Conservation (phyloP, 2,329 filamentous ascomycete species). For the Nectriaceae sp. region DNA sequence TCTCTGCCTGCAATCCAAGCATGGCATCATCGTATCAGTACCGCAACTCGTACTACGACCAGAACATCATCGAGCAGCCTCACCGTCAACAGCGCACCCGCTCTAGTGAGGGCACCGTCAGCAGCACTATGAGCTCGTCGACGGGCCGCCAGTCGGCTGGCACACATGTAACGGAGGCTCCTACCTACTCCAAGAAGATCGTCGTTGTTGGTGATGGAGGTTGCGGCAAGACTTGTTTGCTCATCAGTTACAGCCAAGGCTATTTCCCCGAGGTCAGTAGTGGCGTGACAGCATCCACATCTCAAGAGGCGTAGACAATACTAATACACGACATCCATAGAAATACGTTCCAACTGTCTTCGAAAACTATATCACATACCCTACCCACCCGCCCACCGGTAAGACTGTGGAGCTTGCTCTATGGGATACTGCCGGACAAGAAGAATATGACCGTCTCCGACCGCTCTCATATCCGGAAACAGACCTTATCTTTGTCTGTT, state of each 20-base stretch:
- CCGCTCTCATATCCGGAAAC: slow-evolving; percentile 98
- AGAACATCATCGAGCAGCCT: slow-evolving; percentile 38
- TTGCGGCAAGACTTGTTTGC: slow-evolving; percentile 95
- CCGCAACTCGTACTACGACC: slow-evolving; percentile 55
- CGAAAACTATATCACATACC: slow-evolving; percentile 99
- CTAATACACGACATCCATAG: slow-evolving; percentile 46
- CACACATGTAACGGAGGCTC: slow-evolving; percentile 86
- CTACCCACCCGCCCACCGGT: slow-evolving; percentile 80
- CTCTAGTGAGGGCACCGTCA: slow-evolving; percentile 87
- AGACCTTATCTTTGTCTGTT: slow-evolving; percentile 97
- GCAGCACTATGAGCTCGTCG: slow-evolving; percentile 77
- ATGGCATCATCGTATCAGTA: slow-evolving; percentile 59
- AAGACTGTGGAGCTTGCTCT: slow-evolving; percentile 96
- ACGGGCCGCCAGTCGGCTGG: slow-evolving; percentile 75
- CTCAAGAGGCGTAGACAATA: background rate
- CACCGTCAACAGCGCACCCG: slow-evolving; percentile 57
- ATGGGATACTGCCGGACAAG: slow-evolving; percentile 98
- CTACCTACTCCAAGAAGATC: slow-evolving; percentile 97
- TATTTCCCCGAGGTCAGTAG: slow-evolving; percentile 91
- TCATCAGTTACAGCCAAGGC: slow-evolving; percentile 98
- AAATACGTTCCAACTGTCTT: slow-evolving; percentile 99
- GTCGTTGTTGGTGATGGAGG: slow-evolving; percentile 97
- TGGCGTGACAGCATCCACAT: background rate
- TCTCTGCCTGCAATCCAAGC: slow-evolving; percentile 26
- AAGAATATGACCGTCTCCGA: slow-evolving; percentile 95